These are phyloP conservation scores for Pulveroboletus sp. DNA, from an alignment of 768 basidiomycete species.

Conservation along the genomic window DNA sequence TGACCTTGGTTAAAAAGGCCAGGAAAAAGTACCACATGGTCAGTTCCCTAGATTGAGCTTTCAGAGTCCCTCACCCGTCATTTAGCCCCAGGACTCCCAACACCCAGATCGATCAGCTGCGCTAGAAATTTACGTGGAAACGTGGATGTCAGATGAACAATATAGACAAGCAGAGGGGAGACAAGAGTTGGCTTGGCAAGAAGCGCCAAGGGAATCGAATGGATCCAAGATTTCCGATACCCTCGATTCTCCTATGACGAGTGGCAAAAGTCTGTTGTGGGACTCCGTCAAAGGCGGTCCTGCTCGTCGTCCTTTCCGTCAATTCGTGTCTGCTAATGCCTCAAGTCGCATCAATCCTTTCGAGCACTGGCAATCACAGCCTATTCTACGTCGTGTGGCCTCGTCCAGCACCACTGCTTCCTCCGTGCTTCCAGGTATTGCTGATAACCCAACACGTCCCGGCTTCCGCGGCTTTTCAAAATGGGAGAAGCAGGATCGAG, in stretches of 20 bases:
- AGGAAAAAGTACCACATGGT: conserved; percentile 75
- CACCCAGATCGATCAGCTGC: conserved; percentile 72
- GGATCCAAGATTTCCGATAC: conserved; percentile 45
- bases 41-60: conserved; percentile 22
- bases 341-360: conserved; percentile 54
- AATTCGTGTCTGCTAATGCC: conserved; percentile 44
- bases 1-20: conserved; percentile 68
- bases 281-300: conserved; percentile 49
- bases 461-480: conserved; percentile 58
- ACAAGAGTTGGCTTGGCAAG: conserved; percentile 68
- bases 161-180: conserved; percentile 62
- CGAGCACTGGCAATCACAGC: conserved; percentile 28
- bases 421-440: conserved; percentile 31
- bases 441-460: conserved; percentile 56
- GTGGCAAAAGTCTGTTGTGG: conserved; percentile 74
- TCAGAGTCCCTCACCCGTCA: conserved; percentile 7
- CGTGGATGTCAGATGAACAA: conserved; percentile 76
- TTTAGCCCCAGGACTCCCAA: conserved; percentile 73
- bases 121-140: conserved; percentile 72
- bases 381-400: conserved; percentile 43
- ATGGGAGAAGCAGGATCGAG: conserved; percentile 86
- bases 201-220: conserved; percentile 40
- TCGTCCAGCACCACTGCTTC: conserved; percentile 31
- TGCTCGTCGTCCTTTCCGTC: conserved; percentile 41
- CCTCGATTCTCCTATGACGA: conserved; percentile 35